Conservation (phyloP, 164 flowering plant species). For the Kalanchoe fedtschenkoi region DNA sequence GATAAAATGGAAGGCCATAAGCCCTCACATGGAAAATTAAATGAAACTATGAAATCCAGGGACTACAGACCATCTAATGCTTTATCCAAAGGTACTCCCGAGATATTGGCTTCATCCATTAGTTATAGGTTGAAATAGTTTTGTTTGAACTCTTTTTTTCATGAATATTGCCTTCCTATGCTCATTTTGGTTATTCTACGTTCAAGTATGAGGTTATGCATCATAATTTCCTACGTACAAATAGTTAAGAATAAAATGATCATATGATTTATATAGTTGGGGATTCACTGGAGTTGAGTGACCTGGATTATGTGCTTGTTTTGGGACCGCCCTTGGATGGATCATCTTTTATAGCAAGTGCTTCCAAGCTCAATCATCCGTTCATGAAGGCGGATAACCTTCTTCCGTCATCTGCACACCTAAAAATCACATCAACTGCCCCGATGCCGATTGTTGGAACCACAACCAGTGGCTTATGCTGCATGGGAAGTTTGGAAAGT, state of each 20-base stretch:
- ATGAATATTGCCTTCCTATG: background rate
- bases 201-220: no score
- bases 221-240: no score
- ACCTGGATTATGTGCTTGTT: constrained; percentile 90
- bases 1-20: constrained; percentile 22
- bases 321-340: constrained; percentile 61
- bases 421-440: constrained; percentile 26
- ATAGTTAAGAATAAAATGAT: background rate
- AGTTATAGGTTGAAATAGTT: background rate
- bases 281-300: constrained; percentile 67
- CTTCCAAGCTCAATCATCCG: constrained; percentile 31
- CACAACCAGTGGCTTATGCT: constrained; percentile 15
- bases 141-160: background rate
- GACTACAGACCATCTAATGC: constrained; percentile 26
- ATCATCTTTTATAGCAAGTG: constrained; percentile 43
- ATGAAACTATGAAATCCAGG: constrained; percentile 19
- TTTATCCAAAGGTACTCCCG: constrained; percentile 47
- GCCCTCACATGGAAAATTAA: constrained; percentile 24
- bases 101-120: constrained; percentile 6
- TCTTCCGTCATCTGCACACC: constrained; percentile 18
- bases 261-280: constrained; percentile 27
- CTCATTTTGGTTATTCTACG: background rate
- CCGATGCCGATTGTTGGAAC: constrained; percentile 68
- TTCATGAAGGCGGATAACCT: constrained; percentile 34
- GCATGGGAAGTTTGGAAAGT: constrained; percentile 54